Evolutionary conservation across 805 yeast genomes (phyloP).

Genomic region (Saturnispora serradocipensis): DNA sequence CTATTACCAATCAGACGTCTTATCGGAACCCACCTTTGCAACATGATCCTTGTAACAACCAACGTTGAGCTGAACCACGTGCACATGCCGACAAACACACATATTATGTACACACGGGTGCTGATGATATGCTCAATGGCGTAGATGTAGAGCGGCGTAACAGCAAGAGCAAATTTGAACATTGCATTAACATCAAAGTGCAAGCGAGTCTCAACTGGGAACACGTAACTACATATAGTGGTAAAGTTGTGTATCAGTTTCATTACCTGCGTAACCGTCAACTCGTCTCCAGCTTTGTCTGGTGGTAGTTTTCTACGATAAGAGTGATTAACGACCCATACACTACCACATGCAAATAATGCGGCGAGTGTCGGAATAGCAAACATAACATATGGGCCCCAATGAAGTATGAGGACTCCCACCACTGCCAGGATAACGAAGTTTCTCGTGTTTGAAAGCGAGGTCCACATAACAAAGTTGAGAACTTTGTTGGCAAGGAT

Average conservation of each 20-base stretch:
- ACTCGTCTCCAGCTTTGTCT: conserved; percentile 21
- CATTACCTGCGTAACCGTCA: conserved; percentile 45
- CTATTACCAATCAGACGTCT: neutral
- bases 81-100: conserved; percentile 30
- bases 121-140: conserved; percentile 28
- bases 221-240: conserved; percentile 30
- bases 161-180: conserved; percentile 24
- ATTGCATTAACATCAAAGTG: conserved; percentile 12
- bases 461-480: conserved; percentile 47
- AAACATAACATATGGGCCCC: conserved; percentile 31
- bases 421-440: conserved; percentile 33
- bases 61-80: conserved; percentile 43
- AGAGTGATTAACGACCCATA: conserved; percentile 38
- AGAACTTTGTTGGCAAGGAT: conserved; percentile 35
- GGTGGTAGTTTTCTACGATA: conserved; percentile 16
- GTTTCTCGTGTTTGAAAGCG: conserved; percentile 39
- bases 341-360: conserved; percentile 30
- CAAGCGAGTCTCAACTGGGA: conserved; percentile 13
- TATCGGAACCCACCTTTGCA: neutral
- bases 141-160: conserved; percentile 37
- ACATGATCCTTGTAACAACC: conserved; percentile 12
- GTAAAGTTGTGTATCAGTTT: conserved; percentile 38
- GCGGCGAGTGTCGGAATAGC: conserved; percentile 33
- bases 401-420: conserved; percentile 33
- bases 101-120: conserved; percentile 26